Evolutionary conservation across 2,329 filamentous ascomycete species (phyloP).

Genomic region (Paracoccidioides lutzii): DNA sequence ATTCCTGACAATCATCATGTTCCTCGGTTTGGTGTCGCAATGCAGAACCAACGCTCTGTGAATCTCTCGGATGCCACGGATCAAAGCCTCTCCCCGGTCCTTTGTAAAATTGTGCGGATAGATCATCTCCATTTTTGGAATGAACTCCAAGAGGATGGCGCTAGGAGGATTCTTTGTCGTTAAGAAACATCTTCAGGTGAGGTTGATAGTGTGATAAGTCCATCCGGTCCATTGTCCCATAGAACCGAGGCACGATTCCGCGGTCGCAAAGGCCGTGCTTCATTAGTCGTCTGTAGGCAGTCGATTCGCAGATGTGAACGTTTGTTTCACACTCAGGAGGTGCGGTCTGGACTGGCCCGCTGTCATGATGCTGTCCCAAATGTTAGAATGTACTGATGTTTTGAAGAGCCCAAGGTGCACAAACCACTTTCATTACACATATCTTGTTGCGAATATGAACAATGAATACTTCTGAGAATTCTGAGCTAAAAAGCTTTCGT

Average conservation of each 20-base stretch:
- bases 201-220: background rate
- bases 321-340: background rate
- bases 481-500: background rate
- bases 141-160: constrained; percentile 16
- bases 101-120: constrained; percentile 13
- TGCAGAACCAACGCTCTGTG: constrained; percentile 15
- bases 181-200: background rate
- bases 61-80: constrained; percentile 15
- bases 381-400: background rate
- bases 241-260: constrained; percentile 1
- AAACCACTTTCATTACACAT: background rate
- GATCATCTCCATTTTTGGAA: constrained; percentile 12
- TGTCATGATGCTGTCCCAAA: constrained; percentile 3
- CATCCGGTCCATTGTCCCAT: constrained; percentile 1
- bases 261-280: background rate
- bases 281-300: constrained; percentile 5
- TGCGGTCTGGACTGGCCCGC: background rate
- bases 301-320: constrained; percentile 5
- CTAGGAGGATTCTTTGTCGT: constrained; percentile 11
- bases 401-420: background rate
- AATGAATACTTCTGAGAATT: background rate
- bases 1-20: constrained; percentile 14
- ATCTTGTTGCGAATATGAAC: background rate
- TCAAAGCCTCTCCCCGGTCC: constrained; percentile 8
- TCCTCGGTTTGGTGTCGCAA: constrained; percentile 16